Evolutionary conservation across 192 early-diverging fungal genomes (phyloP).

Genomic region (Paraglomus occultum): DNA sequence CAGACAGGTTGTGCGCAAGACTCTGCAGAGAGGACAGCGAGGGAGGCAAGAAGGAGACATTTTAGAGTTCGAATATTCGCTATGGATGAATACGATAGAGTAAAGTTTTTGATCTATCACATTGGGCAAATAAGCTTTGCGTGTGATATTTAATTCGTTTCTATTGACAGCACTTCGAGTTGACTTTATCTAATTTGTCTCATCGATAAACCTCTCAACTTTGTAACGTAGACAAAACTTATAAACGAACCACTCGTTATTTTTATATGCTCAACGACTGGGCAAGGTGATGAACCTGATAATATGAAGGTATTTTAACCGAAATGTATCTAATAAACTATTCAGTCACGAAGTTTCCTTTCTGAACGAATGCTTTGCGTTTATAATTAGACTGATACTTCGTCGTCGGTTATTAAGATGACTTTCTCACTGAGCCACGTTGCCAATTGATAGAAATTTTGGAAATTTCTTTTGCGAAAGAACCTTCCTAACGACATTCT

Average conservation of each 20-base stretch:
- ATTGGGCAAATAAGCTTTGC: neutral
- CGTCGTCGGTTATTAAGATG: neutral
- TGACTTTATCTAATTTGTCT: slow-evolving; percentile 2
- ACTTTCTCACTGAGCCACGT: neutral
- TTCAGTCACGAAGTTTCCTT: slow-evolving; percentile 8
- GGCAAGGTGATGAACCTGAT: slow-evolving; percentile 88
- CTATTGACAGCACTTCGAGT: neutral
- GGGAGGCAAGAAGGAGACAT: slow-evolving; percentile 76
- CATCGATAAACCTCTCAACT: neutral
- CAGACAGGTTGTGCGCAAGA: slow-evolving; percentile 95
- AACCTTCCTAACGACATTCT: slow-evolving; percentile 65
- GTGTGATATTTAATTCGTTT: neutral
- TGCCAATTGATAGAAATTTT: slow-evolving; percentile 58
- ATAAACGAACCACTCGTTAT: slow-evolving; percentile 61
- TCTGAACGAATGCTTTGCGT: neutral
- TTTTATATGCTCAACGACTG: slow-evolving; percentile 92
- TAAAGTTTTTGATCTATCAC: slow-evolving; percentile 29
- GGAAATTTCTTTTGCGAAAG: slow-evolving; percentile 88
- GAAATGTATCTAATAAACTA: neutral
- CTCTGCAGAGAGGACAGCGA: slow-evolving; percentile 75
- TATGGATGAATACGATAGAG: slow-evolving; percentile 78
- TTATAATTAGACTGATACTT: slow-evolving; percentile 22
- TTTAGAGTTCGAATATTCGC: slow-evolving; percentile 60
- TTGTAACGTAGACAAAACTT: slow-evolving; percentile 46
- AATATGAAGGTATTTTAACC: slow-evolving; percentile 73